A percentile compares a stretch with the other conserved stretches of the same genome.
Conservation (phyloP, 2,329 filamentous ascomycete genomes). For the Cylindrodendrum hubeiense region DNA sequence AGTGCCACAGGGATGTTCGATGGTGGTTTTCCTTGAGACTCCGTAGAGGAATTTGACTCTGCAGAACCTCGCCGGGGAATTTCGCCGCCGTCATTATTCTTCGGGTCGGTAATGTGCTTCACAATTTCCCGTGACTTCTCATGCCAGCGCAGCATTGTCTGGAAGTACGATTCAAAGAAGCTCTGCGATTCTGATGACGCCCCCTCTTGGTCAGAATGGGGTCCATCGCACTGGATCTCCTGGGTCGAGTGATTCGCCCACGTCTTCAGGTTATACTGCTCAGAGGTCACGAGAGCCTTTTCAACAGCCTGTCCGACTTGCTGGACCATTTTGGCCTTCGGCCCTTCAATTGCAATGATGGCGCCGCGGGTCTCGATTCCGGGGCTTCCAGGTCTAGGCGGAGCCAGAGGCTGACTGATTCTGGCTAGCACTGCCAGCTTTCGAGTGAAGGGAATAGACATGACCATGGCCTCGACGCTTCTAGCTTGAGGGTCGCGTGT, state of each 20-base stretch:
- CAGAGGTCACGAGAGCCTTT: slow-evolving; percentile 65
- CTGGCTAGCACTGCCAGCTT: slow-evolving; percentile 83
- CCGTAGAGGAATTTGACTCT: slow-evolving; percentile 14
- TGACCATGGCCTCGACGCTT: slow-evolving; percentile 77
- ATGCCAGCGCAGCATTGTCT: slow-evolving; percentile 80
- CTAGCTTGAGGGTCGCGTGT: slow-evolving; percentile 51
- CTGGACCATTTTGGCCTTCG: slow-evolving; percentile 63
- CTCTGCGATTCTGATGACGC: slow-evolving; percentile 46
- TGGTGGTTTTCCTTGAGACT: slow-evolving; percentile 22
- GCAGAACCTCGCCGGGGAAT: slow-evolving; percentile 25
- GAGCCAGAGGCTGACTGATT: slow-evolving; percentile 77
- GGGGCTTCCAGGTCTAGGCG: slow-evolving; percentile 48
- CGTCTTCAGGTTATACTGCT: slow-evolving; percentile 56
- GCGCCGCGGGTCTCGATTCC: slow-evolving; percentile 72
- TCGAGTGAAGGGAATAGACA: slow-evolving; percentile 78
- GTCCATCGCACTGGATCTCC: slow-evolving; percentile 25
- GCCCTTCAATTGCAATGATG: slow-evolving; percentile 86
- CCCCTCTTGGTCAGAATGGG: slow-evolving; percentile 29
- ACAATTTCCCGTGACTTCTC: slow-evolving; percentile 78
- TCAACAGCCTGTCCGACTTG: slow-evolving; percentile 75
- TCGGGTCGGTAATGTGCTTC: slow-evolving; percentile 56
- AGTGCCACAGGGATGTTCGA: slow-evolving; percentile 76
- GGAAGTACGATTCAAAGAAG: slow-evolving; percentile 71
- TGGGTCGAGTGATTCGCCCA: slow-evolving; percentile 55
- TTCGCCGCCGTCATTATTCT: slow-evolving; percentile 24